phyloP scores from a whole-genome alignment of 371 early-diverging fungal species.

The Catenaria anguillulae region DNA sequence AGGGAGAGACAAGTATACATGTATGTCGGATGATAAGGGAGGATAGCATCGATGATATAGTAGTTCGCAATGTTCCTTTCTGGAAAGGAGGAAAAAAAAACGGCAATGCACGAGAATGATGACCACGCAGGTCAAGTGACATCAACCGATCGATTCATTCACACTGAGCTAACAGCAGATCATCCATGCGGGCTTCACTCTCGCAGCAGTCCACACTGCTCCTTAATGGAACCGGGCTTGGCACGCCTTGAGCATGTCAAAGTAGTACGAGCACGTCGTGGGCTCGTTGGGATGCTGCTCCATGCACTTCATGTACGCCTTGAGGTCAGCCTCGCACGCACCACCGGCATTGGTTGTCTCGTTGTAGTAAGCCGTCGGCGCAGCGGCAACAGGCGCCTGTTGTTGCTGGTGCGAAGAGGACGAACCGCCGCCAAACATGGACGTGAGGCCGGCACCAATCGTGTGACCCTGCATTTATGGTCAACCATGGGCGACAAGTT shows the following conservation, averaged over 20 bases:
- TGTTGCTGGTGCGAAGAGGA: constrained; percentile 18
- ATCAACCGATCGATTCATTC: too few species aligned
- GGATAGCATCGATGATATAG: too few species aligned
- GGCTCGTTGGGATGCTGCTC: constrained; percentile 68
- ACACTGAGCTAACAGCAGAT: too few species aligned
- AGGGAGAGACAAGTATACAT: too few species aligned
- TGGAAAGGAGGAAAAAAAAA: too few species aligned
- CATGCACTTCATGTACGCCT: constrained; percentile 70
- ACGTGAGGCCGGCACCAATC: constrained; percentile 53
- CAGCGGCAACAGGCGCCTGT: constrained; percentile 13
- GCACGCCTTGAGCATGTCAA: constrained; percentile 74
- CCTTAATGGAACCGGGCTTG: background rate
- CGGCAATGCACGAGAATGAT: too few species aligned
- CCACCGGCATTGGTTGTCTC: constrained; percentile 13
- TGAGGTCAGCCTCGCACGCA: constrained; percentile 66
- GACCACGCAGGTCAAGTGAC: too few species aligned
- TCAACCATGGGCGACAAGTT: too few species aligned
- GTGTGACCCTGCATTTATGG: constrained; percentile 33
- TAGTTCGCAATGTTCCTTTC: too few species aligned
- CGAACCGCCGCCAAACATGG: constrained; percentile 49
- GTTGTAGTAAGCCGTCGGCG: constrained; percentile 11
- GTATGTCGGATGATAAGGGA: too few species aligned
- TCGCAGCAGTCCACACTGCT: too few species aligned
- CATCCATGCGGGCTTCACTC: too few species aligned
- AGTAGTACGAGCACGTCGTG: constrained; percentile 64